Conservation (phyloP, 2,329 filamentous ascomycete species). For the Trichoderma hamatum region DNA sequence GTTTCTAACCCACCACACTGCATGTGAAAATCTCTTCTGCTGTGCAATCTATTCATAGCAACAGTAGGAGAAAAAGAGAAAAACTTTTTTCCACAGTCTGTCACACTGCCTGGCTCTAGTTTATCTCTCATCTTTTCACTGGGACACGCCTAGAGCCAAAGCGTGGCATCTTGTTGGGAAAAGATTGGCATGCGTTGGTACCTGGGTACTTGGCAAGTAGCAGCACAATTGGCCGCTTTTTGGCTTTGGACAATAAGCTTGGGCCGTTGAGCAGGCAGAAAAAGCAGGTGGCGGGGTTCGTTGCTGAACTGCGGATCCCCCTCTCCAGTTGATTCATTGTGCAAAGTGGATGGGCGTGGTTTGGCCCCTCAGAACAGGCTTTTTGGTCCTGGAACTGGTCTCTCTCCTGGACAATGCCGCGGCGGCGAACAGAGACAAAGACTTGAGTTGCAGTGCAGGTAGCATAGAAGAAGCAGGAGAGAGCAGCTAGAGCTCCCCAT, state of each 20-base stretch:
- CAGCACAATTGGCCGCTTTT: constrained; percentile 6
- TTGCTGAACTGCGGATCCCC: constrained; percentile 22
- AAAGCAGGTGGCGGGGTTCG: constrained; percentile 22
- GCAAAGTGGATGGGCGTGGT: neutral
- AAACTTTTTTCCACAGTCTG: neutral
- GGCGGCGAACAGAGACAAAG: neutral
- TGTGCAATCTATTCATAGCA: neutral
- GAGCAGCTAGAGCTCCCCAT: neutral
- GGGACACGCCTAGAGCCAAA: neutral
- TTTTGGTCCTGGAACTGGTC: neutral
- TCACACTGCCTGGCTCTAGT: neutral
- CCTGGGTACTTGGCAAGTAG: neutral
- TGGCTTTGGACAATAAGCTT: constrained; percentile 15
- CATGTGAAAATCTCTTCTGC: neutral
- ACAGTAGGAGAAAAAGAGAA: neutral
- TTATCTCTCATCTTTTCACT: neutral
- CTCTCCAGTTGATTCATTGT: constrained; percentile 1
- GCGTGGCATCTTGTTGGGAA: constrained; percentile 24
- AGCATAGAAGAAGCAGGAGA: neutral
- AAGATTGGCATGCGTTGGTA: constrained; percentile 17
- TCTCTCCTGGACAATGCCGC: neutral
- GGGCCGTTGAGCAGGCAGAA: constrained; percentile 17
- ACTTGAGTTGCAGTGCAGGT: neutral
- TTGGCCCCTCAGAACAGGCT: neutral
- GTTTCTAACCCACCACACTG: neutral